Base-by-base conservation (phyloP, 208 protist genomes). In the Kentomonas sorsogonicus region DNA sequence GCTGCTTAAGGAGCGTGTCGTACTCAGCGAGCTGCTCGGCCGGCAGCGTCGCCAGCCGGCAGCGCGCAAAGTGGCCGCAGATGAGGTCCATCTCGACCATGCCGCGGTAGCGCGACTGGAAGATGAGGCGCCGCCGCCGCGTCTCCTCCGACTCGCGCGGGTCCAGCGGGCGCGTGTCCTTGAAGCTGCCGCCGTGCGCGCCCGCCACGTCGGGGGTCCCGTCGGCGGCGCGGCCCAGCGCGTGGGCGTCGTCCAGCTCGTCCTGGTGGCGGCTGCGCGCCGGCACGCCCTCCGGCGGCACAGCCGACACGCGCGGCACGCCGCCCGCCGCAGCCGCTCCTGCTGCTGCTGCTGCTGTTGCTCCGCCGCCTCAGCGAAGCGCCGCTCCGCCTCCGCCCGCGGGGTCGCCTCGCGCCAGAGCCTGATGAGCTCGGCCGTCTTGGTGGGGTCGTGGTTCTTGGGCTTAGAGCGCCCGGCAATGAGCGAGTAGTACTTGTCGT, bases 1-100 rank as follows among this genome's bases (percentile, higher is more conserved):
- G 81, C 51, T 94, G 81, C 55, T 82, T 79, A 50, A 94, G 60
- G n/a, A 94, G 44, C 3, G 47, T 56, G 68, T 94, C 87, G 69
- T 94, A 94, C 67, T 94, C 80, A 30, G 85, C 70, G 36, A 94
- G 74, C 66, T 80, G 69, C 16, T 23, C 56, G 5, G 47, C 46
- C 36, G 72, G 52, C 23, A 94, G 67, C 10, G 55, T 53, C 11
- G 57, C 61, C 3, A 91, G 55, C 58, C 80, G 74, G 27, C 65
- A 69, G 2, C 79, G 80, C 13, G 83, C 83, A 51, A 91, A 94
- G 54, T 81, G 69, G 13, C 87, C 87, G 29, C 89, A 81, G 60
- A 94, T 84, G 55, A 94, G 78, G 47, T 94, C 87, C 87, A 94
- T 94, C 74, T 94, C 87, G 38, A 83, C 79, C 87, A 94, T 94